Percentiles rank a stretch among this genome's conserved stretches.
Conservation (phyloP, 495 filamentous ascomycete genomes). For the Neurospora cerealis region DNA sequence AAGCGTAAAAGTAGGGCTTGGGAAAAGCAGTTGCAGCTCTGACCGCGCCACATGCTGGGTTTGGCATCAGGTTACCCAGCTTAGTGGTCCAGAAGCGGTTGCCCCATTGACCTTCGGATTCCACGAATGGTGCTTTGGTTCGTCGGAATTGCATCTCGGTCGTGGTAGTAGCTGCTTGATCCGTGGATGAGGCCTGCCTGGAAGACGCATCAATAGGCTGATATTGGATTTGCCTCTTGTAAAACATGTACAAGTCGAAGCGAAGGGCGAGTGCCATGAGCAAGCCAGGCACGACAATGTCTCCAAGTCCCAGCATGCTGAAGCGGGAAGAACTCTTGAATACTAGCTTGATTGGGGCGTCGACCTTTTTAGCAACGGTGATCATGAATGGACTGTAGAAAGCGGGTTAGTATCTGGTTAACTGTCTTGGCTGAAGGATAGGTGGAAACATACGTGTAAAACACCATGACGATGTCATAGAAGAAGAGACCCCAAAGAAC, state of each 20-base stretch:
- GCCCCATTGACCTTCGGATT: conserved; percentile 64
- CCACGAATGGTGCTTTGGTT: conserved; percentile 47
- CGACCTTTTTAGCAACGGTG: conserved; percentile 80
- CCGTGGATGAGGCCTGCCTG: conserved; percentile 21
- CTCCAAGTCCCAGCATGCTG: conserved; percentile 87
- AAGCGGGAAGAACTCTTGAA: conserved; percentile 61
- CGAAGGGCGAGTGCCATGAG: conserved; percentile 80
- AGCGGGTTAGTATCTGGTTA: conserved; percentile 7
- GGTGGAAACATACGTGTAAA: conserved; percentile 60
- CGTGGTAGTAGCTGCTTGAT: conserved; percentile 17
- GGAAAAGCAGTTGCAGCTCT: conserved; percentile 50
- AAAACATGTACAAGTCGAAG: conserved; percentile 81
- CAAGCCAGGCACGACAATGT: conserved; percentile 90
- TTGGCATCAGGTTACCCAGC: conserved; percentile 18
- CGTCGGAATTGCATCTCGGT: conserved; percentile 22
- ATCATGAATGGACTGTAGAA: conserved; percentile 69
- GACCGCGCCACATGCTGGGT: conserved; percentile 30
- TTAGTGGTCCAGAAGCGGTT: conserved; percentile 70
- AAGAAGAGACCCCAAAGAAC: conserved; percentile 74
- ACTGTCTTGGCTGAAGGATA: not conserved
- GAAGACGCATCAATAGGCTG: conserved; percentile 26
- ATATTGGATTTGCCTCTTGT: conserved; percentile 40
- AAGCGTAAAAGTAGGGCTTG: conserved; percentile 81
- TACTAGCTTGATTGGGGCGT: conserved; percentile 87
- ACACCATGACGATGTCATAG: conserved; percentile 96